phyloP scores from a whole-genome alignment of 108 stramenopile genomes.

The Nitzschia sp. region DNA sequence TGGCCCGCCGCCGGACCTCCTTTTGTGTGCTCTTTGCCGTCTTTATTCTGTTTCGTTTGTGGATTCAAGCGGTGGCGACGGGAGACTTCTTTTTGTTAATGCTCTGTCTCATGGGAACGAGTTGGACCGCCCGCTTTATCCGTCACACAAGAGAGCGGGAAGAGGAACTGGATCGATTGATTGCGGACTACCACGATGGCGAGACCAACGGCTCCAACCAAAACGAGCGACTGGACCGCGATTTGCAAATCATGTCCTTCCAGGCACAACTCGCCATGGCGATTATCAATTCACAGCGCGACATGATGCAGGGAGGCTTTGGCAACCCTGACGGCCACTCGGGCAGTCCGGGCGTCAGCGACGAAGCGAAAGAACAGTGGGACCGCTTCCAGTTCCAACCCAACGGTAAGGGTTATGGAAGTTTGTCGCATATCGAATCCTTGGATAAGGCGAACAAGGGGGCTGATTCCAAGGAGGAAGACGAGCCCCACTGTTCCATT shows the following conservation, averaged over 20 bases:
- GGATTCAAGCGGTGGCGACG: slow-evolving; percentile 72
- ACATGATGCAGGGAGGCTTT: slow-evolving; percentile 86
- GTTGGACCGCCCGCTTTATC: slow-evolving; percentile 74
- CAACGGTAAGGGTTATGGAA: slow-evolving; percentile 32
- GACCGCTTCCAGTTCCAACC: slow-evolving; percentile 54
- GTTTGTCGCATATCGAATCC: slow-evolving; percentile 30
- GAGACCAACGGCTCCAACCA: slow-evolving; percentile 27
- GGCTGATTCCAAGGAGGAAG: slow-evolving; percentile 28
- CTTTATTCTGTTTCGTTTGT: slow-evolving; percentile 77
- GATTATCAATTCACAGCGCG: slow-evolving; percentile 83
- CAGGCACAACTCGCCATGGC: slow-evolving; percentile 91
- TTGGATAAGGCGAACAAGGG: slow-evolving; percentile 5
- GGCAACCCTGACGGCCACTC: slow-evolving; percentile 61
- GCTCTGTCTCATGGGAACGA: slow-evolving; percentile 64
- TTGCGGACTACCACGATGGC: slow-evolving; percentile 42
- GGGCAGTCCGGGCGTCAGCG: slow-evolving; percentile 60
- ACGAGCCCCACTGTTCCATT: slow-evolving; percentile 78
- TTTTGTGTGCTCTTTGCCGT: slow-evolving; percentile 63
- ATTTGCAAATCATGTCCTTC: slow-evolving; percentile 71
- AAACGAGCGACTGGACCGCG: not conserved
- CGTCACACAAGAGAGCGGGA: slow-evolving; percentile 63
- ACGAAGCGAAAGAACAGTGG: slow-evolving; percentile 72
- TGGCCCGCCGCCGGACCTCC: slow-evolving; percentile 62
- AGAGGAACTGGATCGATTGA: slow-evolving; percentile 71
- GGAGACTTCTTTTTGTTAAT: slow-evolving; percentile 64